Conservation (phyloP, 306 rosid genomes). For the Luffa acutangula region DNA sequence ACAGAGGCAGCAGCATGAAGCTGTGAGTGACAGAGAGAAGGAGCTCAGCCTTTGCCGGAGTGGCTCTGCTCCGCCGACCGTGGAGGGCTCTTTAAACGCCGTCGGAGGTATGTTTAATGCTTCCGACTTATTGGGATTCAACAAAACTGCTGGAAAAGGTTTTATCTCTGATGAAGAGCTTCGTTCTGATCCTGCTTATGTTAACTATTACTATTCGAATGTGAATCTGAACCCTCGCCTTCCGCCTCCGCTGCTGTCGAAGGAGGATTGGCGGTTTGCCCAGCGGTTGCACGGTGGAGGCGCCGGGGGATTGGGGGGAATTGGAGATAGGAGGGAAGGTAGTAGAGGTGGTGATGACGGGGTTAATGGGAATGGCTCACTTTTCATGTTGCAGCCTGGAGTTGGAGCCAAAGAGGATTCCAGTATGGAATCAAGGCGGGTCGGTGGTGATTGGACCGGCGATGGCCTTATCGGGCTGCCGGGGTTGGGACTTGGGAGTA, state of each 20-base stretch:
- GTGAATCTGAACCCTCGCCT: conserved; percentile 44
- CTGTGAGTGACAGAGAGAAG: conserved; percentile 40
- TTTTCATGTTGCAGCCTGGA: conserved; percentile 34
- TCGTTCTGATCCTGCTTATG: conserved; percentile 34
- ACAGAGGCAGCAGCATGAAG: conserved; percentile 37
- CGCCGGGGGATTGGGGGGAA: conserved; percentile 23
- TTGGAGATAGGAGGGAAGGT: conserved; percentile 30
- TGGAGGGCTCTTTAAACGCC: conserved; percentile 67
- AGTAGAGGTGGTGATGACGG: conserved; percentile 13
- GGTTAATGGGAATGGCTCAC: conserved; percentile 15
- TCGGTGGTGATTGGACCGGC: conserved; percentile 27
- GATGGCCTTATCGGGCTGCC: conserved; percentile 44
- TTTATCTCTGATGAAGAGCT: conserved; percentile 33
- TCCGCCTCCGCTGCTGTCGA: conserved; percentile 37
- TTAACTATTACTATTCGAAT: conserved; percentile 32
- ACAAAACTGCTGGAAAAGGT: conserved; percentile 21
- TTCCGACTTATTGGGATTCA: conserved; percentile 21
- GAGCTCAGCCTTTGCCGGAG: conserved; percentile 62
- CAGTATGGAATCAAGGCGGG: conserved; percentile 14
- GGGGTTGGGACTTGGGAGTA: conserved; percentile 34
- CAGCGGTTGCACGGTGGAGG: conserved; percentile 36
- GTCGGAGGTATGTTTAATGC: conserved; percentile 46
- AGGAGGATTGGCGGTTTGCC: conserved; percentile 46
- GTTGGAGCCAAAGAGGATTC: conserved; percentile 24
- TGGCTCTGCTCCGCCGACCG: conserved; percentile 94